Conservation (phyloP, 371 early-diverging fungal genomes). For the Mortierella sp. region DNA sequence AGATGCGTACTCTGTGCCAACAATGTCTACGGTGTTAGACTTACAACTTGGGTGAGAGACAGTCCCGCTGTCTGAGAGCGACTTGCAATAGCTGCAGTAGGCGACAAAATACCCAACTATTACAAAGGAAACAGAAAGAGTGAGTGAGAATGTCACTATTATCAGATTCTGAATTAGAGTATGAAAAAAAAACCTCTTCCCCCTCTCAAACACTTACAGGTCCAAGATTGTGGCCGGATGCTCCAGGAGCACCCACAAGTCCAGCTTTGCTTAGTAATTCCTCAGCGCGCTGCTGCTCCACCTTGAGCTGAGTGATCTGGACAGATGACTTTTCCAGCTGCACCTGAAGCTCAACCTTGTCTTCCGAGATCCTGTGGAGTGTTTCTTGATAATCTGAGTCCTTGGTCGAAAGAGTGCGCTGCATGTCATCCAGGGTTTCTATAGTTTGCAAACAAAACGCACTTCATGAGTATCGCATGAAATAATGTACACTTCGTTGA, state of each 20-base stretch:
- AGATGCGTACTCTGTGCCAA: not conserved
- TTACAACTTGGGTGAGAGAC: conserved; percentile 74
- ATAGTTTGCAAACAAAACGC: not conserved
- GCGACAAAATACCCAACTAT: conserved; percentile 61
- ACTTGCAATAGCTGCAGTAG: conserved; percentile 69
- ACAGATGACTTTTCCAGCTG: conserved; percentile 29
- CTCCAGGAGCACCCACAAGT: conserved; percentile 28
- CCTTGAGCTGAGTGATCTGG: conserved; percentile 62
- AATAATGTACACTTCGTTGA: too few relatives aligned
- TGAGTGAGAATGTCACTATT: not conserved
- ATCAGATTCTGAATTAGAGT: not conserved
- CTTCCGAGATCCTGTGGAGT: conserved; percentile 33
- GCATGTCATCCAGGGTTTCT: conserved; percentile 47
- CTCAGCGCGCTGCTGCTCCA: conserved; percentile 52
- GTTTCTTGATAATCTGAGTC: conserved; percentile 36
- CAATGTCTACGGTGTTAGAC: conserved; percentile 4
- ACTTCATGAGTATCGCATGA: not conserved
- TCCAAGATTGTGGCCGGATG: conserved; percentile 31
- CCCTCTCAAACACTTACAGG: conserved; percentile 23
- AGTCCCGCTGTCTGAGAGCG: conserved; percentile 64
- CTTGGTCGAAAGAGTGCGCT: conserved; percentile 29
- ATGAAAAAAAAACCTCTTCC: conserved; percentile 23
- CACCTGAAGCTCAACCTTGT: conserved; percentile 44
- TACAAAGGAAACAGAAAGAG: not conserved
- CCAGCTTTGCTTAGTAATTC: conserved; percentile 49